A percentile compares a stretch with the other conserved stretches of the same genome.
phyloP scores from a whole-genome alignment of 495 filamentous ascomycete species.

The Hypoxylon fuscum region DNA sequence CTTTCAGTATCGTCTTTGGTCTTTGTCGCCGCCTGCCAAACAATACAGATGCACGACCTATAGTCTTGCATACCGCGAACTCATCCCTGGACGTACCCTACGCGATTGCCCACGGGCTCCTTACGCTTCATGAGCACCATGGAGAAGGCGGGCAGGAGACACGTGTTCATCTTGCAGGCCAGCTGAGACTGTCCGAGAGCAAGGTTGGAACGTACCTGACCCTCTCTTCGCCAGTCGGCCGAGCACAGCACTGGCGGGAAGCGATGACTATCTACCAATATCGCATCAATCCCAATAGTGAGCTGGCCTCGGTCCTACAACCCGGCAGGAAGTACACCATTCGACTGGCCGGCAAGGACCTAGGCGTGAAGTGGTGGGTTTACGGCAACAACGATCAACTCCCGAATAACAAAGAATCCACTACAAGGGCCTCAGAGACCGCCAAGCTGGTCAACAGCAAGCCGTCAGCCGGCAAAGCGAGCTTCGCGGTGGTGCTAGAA shows the following conservation, averaged over 20 bases:
- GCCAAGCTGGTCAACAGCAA: slow-evolving; percentile 38
- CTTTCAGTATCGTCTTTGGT: slow-evolving; percentile 39
- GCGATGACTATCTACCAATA: slow-evolving; percentile 36
- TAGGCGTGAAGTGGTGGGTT: slow-evolving; percentile 13
- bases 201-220: slow-evolving; percentile 35
- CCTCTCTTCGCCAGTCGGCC: slow-evolving; percentile 37
- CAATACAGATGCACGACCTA: slow-evolving; percentile 33
- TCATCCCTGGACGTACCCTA: slow-evolving; percentile 38
- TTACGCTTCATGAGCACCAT: slow-evolving; percentile 34
- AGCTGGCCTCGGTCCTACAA: slow-evolving; percentile 35
- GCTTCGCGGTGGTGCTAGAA: slow-evolving; percentile 27
- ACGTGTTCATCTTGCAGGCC: slow-evolving; percentile 28
- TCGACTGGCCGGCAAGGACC: slow-evolving; percentile 33
- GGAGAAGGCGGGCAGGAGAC: slow-evolving; percentile 18
- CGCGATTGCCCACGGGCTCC: slow-evolving; percentile 36
- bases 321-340: slow-evolving; percentile 37
- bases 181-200: slow-evolving; percentile 19
- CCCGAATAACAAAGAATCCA: slow-evolving; percentile 9
- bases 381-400: slow-evolving; percentile 15
- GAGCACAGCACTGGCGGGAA: slow-evolving; percentile 35
- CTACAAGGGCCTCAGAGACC: slow-evolving; percentile 30
- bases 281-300: slow-evolving; percentile 30
- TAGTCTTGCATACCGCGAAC: slow-evolving; percentile 30
- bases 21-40: slow-evolving; percentile 31
- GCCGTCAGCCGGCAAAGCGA: slow-evolving; percentile 36